Conservation (phyloP, 139 green algal species). For the Micromonas commoda region DNA sequence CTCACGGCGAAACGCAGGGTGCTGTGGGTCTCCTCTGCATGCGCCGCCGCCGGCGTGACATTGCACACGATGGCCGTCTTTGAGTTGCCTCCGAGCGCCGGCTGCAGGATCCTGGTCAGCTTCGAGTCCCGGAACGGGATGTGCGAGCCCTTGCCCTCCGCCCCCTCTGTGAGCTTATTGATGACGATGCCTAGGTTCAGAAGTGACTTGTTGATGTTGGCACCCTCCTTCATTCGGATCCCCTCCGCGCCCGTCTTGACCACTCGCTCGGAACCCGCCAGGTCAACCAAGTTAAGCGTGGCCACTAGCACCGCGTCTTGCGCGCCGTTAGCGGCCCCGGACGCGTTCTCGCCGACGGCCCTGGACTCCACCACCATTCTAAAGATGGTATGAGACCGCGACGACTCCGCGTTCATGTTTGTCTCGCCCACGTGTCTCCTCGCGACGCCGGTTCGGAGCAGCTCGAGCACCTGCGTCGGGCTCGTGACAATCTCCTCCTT, state of each 20-base stretch:
- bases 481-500: constrained; percentile 72
- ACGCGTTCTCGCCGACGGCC: not conserved
- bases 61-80: constrained; percentile 81
- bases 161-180: constrained; percentile 56
- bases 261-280: constrained; percentile 76
- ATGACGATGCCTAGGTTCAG: constrained; percentile 80
- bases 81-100: constrained; percentile 73
- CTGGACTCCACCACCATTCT: constrained; percentile 73
- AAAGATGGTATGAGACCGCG: constrained; percentile 78
- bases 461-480: constrained; percentile 60
- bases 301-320: constrained; percentile 63
- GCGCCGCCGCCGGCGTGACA: constrained; percentile 68
- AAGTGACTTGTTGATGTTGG: constrained; percentile 83
- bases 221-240: constrained; percentile 42
- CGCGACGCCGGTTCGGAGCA: constrained; percentile 56
- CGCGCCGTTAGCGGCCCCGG: constrained; percentile 26
- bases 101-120: constrained; percentile 50
- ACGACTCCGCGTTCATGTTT: constrained; percentile 84
- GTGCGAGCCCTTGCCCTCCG: not conserved
- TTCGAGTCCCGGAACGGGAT: constrained; percentile 42
- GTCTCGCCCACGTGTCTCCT: constrained; percentile 68
- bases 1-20: constrained; percentile 70
- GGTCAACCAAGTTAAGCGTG: constrained; percentile 85
- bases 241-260: constrained; percentile 43
- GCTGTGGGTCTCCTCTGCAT: constrained; percentile 73